Evolutionary conservation across 202 grass and related monocot species (phyloP).

Genomic region (Carex arenaria): DNA sequence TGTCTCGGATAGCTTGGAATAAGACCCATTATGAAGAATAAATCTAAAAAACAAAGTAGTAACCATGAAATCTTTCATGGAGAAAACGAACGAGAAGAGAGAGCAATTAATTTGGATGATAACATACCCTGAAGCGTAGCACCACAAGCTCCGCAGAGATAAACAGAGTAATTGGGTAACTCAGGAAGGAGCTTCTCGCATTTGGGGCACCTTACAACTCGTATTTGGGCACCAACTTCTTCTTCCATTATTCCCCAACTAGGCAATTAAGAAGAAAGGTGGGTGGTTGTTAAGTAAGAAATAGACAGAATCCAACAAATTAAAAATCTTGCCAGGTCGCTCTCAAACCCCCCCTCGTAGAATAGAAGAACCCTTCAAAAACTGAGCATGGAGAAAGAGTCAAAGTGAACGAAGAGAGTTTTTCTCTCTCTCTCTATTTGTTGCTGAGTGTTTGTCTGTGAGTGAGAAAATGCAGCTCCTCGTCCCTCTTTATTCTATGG

Average conservation of each 20-base stretch:
- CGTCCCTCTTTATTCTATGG: conserved; percentile 24
- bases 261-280: background rate
- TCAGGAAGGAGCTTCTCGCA: conserved; percentile 98
- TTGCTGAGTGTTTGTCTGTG: background rate
- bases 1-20: conserved; percentile 1
- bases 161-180: conserved; percentile 75
- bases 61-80: background rate
- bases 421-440: background rate
- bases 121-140: conserved; percentile 66
- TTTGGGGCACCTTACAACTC: conserved; percentile 84
- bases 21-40: background rate
- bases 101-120: background rate
- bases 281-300: background rate
- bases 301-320: conserved; percentile 14
- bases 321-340: background rate
- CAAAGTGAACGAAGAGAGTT: background rate
- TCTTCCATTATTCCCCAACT: conserved; percentile 31
- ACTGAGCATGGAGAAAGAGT: background rate
- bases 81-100: background rate
- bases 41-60: background rate
- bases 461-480: conserved; percentile 9
- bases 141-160: conserved; percentile 86
- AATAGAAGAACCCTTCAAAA: background rate
- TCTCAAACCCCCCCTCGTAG: background rate
- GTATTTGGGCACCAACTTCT: conserved; percentile 46